Evolutionary conservation across 257 asterid genomes (phyloP), one percentile per base, ranked within the genome.

Genomic region (Solanum chiquidenum): DNA sequence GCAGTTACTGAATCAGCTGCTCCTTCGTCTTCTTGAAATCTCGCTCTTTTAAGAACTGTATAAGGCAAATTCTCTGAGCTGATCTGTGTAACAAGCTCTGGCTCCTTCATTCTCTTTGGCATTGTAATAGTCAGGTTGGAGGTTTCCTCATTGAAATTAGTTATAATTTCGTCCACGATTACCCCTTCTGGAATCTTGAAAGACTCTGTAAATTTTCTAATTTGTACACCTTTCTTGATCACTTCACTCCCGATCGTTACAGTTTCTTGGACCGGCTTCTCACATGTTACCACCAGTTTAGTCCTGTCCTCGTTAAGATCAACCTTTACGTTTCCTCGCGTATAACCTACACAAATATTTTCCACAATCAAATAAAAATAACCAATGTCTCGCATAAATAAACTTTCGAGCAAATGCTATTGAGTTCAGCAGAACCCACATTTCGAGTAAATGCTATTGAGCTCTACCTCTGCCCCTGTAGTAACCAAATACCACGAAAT

Each of bases 151-250:
- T 93, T 89, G 68, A 92, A 95, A 33, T 16, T 90, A 12, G 94
- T 98, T 80, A 73, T 83, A 82, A 95, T 95, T 92, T 91, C 85
- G 90, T 97, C 98, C 88, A 95, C 55, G 86, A 91, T 89, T 87
- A 95, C 96, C 46, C 93, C 96, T 33, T 87, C 91, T 27, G 99
- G 99, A 83, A 97, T 95, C 91, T 85, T 93, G 89, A 94, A 95
- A 66, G 91, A 92, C 87, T 93, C 94, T 89, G 87, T 92, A 92
- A 97, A 95, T 46, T 83, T 91, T 87, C 86, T 94, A 3, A 75
- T 89, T 88, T 87, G 96, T n/a, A 40, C 84, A 10, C 85, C 95
- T 83, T 94, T 94, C 89, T 89, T 93, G 33, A 89, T n/a, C 89
- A 94, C 84, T 87, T 84, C 88, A 94, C 93, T 87, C 25, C 95